Evolutionary conservation across 495 filamentous ascomycete species (phyloP).

Genomic region (Xylaria venustula): DNA sequence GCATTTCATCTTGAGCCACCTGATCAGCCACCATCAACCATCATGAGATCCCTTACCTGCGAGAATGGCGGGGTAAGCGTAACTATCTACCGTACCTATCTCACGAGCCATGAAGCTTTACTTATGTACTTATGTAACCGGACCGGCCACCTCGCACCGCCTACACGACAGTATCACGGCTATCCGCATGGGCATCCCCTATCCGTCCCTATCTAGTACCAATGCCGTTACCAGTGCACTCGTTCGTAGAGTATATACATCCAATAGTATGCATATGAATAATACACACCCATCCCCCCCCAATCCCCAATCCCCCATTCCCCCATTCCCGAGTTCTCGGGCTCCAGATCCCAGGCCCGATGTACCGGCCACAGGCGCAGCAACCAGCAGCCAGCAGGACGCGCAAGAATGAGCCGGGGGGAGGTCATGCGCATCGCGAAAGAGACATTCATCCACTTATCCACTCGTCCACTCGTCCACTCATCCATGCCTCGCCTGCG

Average conservation of each 20-base stretch:
- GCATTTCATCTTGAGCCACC: not conserved
- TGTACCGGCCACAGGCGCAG: slow-evolving; percentile 5
- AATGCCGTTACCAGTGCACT: too few relatives aligned
- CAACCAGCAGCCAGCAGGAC: too few relatives aligned
- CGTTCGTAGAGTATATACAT: too few relatives aligned
- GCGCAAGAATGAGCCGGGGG: not conserved
- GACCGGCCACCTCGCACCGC: not conserved
- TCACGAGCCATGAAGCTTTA: not conserved
- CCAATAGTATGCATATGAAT: slow-evolving; percentile 1
- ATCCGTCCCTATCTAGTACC: too few relatives aligned
- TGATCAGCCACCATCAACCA: not conserved
- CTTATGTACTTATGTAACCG: too few relatives aligned
- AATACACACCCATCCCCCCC: too few relatives aligned
- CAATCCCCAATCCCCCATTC: too few relatives aligned
- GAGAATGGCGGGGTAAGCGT: not conserved
- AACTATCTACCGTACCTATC: not conserved
- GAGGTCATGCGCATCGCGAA: slow-evolving; percentile 4
- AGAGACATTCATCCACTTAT: too few relatives aligned
- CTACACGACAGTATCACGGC: not conserved
- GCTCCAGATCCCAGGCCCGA: slow-evolving; percentile 8
- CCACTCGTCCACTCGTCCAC: too few relatives aligned
- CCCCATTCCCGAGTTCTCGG: slow-evolving; percentile 9
- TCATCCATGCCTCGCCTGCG: too few relatives aligned
- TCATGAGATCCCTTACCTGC: not conserved
- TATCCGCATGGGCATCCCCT: not conserved